Evolutionary conservation across 2,329 filamentous ascomycete genomes (phyloP).

Genomic region (Paraphaeosphaeria minitans): DNA sequence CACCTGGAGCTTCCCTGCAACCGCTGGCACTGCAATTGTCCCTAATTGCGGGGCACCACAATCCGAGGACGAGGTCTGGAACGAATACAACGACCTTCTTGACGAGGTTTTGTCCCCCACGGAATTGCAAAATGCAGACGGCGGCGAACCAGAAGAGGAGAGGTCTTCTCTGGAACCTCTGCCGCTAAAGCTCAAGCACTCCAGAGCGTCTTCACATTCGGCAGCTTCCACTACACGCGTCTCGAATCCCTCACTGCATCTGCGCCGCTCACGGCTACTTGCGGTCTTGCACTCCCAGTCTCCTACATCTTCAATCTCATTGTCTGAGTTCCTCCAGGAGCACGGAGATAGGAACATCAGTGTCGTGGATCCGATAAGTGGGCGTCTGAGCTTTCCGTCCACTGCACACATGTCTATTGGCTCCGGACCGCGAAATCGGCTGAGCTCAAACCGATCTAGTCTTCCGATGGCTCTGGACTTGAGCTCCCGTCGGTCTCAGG

Average conservation of each 20-base stretch:
- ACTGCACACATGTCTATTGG: constrained; percentile 38
- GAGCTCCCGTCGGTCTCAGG: constrained; percentile 41
- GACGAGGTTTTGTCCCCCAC: constrained; percentile 66
- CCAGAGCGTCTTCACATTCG: constrained; percentile 36
- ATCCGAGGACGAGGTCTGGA: constrained; percentile 88
- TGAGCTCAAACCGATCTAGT: constrained; percentile 41
- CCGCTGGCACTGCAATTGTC: constrained; percentile 65
- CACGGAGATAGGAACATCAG: constrained; percentile 52
- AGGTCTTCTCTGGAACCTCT: constrained; percentile 39
- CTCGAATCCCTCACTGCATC: constrained; percentile 45
- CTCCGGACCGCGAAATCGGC: constrained; percentile 30
- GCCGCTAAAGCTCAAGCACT: constrained; percentile 31
- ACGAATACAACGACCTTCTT: constrained; percentile 89
- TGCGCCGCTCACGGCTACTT: constrained; percentile 57
- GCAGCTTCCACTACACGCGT: constrained; percentile 29
- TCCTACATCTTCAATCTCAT: constrained; percentile 58
- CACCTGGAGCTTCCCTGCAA: constrained; percentile 61
- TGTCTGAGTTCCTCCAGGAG: constrained; percentile 59
- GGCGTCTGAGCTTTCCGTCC: constrained; percentile 45
- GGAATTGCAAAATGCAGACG: constrained; percentile 18
- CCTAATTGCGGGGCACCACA: constrained; percentile 66
- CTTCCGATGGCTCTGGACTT: constrained; percentile 37
- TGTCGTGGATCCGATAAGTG: constrained; percentile 45
- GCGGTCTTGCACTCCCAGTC: constrained; percentile 56
- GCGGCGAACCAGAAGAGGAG: constrained; percentile 16